Base-by-base conservation (phyloP, 2,329 filamentous ascomycete genomes). In the Trichoderma koningii region DNA sequence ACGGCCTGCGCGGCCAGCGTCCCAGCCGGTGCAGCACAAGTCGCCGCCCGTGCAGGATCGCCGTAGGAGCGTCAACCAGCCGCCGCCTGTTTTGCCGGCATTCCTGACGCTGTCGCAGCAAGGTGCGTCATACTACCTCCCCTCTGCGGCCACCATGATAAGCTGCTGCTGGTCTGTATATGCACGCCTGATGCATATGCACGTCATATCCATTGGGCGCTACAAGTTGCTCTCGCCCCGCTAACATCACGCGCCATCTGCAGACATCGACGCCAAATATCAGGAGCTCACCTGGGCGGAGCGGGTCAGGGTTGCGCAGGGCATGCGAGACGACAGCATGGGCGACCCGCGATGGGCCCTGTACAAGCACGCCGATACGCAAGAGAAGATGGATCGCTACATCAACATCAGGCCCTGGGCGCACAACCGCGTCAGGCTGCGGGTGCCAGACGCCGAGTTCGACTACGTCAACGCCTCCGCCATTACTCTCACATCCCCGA, bases 381-480 rank as follows among this genome's bases (percentile, higher is more conserved):
- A 71, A 44, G 68, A 70, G 60, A 73, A 72, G 66, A 78, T 94
- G 70, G 96, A 98, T 76, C 88, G 95, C 63, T 99, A 98, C 78
- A 76, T 83, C 62, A 97, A 98, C 73, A 92, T 99, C 68, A 89
- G 93, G 74, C 92, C 93, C 0, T 99, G 91, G 87, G 88, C 90
- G 67, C 88, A 91, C 74, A 96, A 96, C 73, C 88, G 95, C 44
- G 84, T 99, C 64, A 89, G 87, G 74, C 85, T 99, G 19, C 83
- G 85, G 45, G 94, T 97, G 1, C 88, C 91, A 2, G 84, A 89
- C 17, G 89, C 85, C 44, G 81, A 87, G 68, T 84, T 88, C 67
- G 89, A 93, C 76, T 95, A 93, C 75, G 90, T 94, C 77, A 95
- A 95, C 74, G 91, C 91, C 45, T 93, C 90, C 12, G 86, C 89